A percentile compares a stretch with the other conserved stretches of the same genome.
Evolutionary conservation across 345 rosid genomes (phyloP).

Genomic region (Murraya paniculata): DNA sequence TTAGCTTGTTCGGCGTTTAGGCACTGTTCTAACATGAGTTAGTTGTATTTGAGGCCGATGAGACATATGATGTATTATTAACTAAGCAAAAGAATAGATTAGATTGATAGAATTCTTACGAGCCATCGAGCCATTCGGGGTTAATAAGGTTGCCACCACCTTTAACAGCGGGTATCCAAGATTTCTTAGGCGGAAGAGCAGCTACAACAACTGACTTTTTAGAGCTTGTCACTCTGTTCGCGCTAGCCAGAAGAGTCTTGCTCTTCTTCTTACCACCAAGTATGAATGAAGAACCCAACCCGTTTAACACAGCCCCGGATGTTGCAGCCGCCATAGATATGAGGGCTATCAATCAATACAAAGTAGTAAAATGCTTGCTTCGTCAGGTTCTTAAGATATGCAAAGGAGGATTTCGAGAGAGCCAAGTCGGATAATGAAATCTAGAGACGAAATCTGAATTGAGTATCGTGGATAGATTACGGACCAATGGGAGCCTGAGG

Average conservation of each 20-base stretch:
- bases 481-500: slow-evolving; percentile 54
- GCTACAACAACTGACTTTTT: slow-evolving; percentile 56
- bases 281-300: slow-evolving; percentile 78
- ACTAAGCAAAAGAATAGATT: not conserved
- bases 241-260: slow-evolving; percentile 31
- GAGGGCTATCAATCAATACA: not conserved
- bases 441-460: slow-evolving; percentile 46
- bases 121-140: slow-evolving; percentile 99
- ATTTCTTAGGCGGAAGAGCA: slow-evolving; percentile 62
- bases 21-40: no score
- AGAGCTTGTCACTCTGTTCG: slow-evolving; percentile 22
- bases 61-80: not conserved
- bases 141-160: slow-evolving; percentile 83
- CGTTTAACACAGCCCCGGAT: slow-evolving; percentile 73
- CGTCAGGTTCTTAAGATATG: slow-evolving; percentile 2
- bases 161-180: slow-evolving; percentile 91
- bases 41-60: no score
- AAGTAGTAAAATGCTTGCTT: not conserved
- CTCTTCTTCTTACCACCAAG: slow-evolving; percentile 48
- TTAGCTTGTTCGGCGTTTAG: no score
- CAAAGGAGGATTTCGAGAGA: slow-evolving; percentile 33
- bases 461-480: slow-evolving; percentile 62
- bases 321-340: slow-evolving; percentile 57
- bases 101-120: slow-evolving; percentile 47
- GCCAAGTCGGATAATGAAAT: slow-evolving; percentile 63